These are phyloP conservation scores for Teunomyces barrocoloradensis DNA, from an alignment of 805 yeast species.

Conservation along the genomic window DNA sequence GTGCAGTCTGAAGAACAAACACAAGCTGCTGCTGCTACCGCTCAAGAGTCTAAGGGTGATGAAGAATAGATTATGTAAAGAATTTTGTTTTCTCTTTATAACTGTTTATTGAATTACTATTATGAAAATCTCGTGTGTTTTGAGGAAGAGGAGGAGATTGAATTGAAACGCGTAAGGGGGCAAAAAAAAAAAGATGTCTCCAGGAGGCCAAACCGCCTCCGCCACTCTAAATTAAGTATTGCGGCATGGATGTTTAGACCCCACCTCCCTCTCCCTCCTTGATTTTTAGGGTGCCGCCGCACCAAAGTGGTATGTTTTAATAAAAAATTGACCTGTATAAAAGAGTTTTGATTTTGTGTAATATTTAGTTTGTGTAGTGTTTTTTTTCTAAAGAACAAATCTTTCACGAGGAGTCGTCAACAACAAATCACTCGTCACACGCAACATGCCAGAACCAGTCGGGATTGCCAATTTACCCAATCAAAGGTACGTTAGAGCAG, in stretches of 20 bases:
- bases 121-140: background rate
- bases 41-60: slow-evolving; percentile 16
- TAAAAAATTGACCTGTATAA: background rate
- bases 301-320: background rate
- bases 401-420: background rate
- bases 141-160: background rate
- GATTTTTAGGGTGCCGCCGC: no score
- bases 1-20: slow-evolving; percentile 35
- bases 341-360: background rate
- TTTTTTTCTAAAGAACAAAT: background rate
- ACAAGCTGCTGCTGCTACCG: slow-evolving; percentile 12
- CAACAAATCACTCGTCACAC: background rate
- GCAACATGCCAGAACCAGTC: slow-evolving; percentile 51
- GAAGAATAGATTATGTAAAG: slow-evolving; percentile 22
- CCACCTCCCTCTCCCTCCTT: no score
- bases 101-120: slow-evolving; percentile 2
- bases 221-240: background rate
- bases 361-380: background rate
- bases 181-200: background rate
- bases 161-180: background rate
- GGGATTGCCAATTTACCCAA: slow-evolving; percentile 74
- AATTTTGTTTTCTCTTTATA: slow-evolving; percentile 2
- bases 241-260: background rate
- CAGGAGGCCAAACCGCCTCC: background rate
- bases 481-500: slow-evolving; percentile 53